These are phyloP conservation scores for Amborella trichopoda DNA, from an alignment of 164 flowering plant species.

Conservation along the genomic window DNA sequence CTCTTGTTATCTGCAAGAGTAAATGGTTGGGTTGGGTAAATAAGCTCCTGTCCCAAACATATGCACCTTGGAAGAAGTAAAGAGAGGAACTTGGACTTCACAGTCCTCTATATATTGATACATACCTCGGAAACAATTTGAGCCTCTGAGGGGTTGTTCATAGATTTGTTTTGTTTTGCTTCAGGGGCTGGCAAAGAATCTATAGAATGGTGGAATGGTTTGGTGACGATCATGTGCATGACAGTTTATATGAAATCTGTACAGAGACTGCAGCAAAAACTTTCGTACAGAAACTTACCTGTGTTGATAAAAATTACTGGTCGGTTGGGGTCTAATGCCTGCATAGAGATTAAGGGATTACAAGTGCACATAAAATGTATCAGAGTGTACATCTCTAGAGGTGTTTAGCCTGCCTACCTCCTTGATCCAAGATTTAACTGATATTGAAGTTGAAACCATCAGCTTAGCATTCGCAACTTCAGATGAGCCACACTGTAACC, in stretches of 20 bases:
- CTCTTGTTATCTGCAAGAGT: slow-evolving; percentile 57
- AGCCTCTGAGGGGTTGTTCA: slow-evolving; percentile 77
- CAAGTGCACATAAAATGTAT: too few relatives aligned
- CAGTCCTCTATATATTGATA: too few relatives aligned
- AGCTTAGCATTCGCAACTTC: slow-evolving; percentile 69
- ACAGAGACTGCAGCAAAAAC: too few relatives aligned
- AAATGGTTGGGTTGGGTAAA: too few relatives aligned
- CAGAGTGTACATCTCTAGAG: too few relatives aligned
- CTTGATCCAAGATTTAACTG: slow-evolving; percentile 48
- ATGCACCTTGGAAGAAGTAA: too few relatives aligned
- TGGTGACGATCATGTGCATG: too few relatives aligned
- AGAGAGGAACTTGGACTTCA: too few relatives aligned
- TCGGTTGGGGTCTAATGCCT: slow-evolving; percentile 63
- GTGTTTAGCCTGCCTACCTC: slow-evolving; percentile 46
- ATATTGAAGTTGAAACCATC: slow-evolving; percentile 20
- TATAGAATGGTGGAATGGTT: too few relatives aligned
- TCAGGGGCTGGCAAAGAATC: slow-evolving; percentile 76
- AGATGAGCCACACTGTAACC: slow-evolving; percentile 84
- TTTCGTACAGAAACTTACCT: too few relatives aligned
- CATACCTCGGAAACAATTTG: slow-evolving; percentile 57
- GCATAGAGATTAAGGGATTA: slow-evolving; percentile 4
- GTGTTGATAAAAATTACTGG: slow-evolving; percentile 74
- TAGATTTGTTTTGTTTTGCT: slow-evolving; percentile 44
- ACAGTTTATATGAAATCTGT: too few relatives aligned
- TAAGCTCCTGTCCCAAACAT: too few relatives aligned